A percentile compares a stretch with the other conserved stretches of the same genome.
Evolutionary conservation across 2,329 filamentous ascomycete species (phyloP).

Genomic region (Pseudonectria foliicola): DNA sequence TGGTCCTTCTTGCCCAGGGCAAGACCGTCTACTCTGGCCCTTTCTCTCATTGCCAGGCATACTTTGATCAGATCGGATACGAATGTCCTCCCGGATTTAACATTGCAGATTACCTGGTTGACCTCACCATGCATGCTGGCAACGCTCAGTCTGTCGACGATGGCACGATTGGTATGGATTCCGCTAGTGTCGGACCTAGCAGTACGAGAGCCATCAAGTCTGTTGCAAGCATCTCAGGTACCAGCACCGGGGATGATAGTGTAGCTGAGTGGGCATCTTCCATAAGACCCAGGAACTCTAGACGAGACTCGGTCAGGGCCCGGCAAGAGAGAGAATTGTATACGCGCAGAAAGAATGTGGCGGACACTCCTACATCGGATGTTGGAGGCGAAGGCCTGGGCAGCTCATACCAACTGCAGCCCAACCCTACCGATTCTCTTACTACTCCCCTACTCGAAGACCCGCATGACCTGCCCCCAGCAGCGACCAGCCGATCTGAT

Average conservation of each 20-base stretch:
- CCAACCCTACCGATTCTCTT: slow-evolving; percentile 34
- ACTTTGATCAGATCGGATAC: slow-evolving; percentile 90
- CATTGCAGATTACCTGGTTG: slow-evolving; percentile 95
- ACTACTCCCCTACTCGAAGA: slow-evolving; percentile 64
- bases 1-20: slow-evolving; percentile 85
- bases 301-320: slow-evolving; percentile 72
- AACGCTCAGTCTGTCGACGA: slow-evolving; percentile 50
- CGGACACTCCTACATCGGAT: slow-evolving; percentile 57
- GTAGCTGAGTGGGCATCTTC: slow-evolving; percentile 52
- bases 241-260: slow-evolving; percentile 64
- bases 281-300: slow-evolving; percentile 58
- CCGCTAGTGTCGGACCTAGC: slow-evolving; percentile 67
- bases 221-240: slow-evolving; percentile 73
- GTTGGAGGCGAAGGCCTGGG: slow-evolving; percentile 42
- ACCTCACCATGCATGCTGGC: slow-evolving; percentile 93
- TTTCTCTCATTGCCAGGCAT: slow-evolving; percentile 79
- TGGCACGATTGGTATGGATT: slow-evolving; percentile 45
- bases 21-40: slow-evolving; percentile 90
- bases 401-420: slow-evolving; percentile 44
- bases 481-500: slow-evolving; percentile 61
- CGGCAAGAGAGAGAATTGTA: slow-evolving; percentile 88
- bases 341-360: slow-evolving; percentile 63
- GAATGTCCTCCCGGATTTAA: slow-evolving; percentile 95
- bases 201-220: slow-evolving; percentile 87
- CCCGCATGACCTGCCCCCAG: slow-evolving; percentile 52